Evolutionary conservation across 345 rosid genomes (phyloP), one percentile per base, ranked within the genome.

Genomic region (Eucalyptus fibrosa): DNA sequence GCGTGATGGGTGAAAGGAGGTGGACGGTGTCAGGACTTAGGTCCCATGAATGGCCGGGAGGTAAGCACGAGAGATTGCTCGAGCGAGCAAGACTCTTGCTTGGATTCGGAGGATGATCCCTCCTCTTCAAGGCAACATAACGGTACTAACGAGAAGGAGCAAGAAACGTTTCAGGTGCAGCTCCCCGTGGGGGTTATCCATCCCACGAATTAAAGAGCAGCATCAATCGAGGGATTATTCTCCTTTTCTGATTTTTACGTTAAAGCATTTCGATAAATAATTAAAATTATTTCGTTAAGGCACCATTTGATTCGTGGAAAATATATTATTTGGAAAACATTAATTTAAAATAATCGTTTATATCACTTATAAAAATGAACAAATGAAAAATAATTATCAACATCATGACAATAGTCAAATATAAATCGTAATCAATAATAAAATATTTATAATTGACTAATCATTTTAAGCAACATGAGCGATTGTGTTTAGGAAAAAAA

Each of bases 271-370:
- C 12, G 1, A 21, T 21, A 21, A 0, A 40, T 7, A 77, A 77
- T 12, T 6, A 12, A 77, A 77, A 21, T 7, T 3, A 8, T 1
- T 37, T 34, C 2, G 0, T 11, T 1, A 10, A 69, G 1, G 0
- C 0, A 9, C 7, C 0, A 0, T 32, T 17, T 62, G 8, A 0
- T 65, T 65, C 10, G 0, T 5, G 0, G 1, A 72, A 72, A 37
- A 37, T 11, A 19, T 18, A 10, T 19, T 6, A 72, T 34, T 72
- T 4, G 4, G 0, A 19, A 72, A 72, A 19, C 2, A 3, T 34
- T 72, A 17, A 9, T 9, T 34, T 34, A 9, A 34, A 34, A 37
- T 0, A 37, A 77, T 10, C 0, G 2, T 0, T 72, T 37, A 8
- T n/a, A 15, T 16, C 0, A 1, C 32, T 62, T 62, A 0, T 0